Conservation (phyloP, 805 yeast species). For the Wickerhamiella qilinensis region DNA sequence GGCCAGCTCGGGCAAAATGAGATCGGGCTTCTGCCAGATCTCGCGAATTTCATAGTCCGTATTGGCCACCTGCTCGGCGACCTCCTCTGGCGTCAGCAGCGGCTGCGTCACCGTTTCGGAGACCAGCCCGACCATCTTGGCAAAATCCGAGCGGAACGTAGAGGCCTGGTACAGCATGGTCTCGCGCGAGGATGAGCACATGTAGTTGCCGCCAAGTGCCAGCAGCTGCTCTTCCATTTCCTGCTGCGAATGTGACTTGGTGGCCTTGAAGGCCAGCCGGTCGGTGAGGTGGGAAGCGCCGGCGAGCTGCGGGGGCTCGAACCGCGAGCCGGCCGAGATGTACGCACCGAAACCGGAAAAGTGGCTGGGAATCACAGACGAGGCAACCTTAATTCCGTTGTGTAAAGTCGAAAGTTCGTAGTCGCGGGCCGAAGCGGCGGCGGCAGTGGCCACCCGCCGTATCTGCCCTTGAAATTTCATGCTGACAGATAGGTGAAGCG, state of each 20-base stretch:
- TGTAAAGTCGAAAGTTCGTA: constrained; percentile 29
- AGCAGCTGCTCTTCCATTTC: constrained; percentile 65
- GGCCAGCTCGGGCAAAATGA: constrained; percentile 75
- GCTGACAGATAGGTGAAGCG: too few relatives aligned
- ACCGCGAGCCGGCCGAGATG: constrained; percentile 81
- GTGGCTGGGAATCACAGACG: constrained; percentile 77
- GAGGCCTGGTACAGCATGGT: constrained; percentile 87
- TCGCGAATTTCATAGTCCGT: constrained; percentile 73
- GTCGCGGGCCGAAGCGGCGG: neutral
- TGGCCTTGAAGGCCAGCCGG: constrained; percentile 50
- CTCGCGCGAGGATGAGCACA: constrained; percentile 85
- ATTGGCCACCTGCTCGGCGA: constrained; percentile 54
- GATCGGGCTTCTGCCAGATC: constrained; percentile 67
- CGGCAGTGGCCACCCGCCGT: too few relatives aligned
- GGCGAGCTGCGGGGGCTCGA: constrained; percentile 40
- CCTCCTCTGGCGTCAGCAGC: constrained; percentile 45
- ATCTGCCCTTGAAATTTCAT: too few relatives aligned
- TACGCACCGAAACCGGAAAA: constrained; percentile 83
- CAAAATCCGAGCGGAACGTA: constrained; percentile 75
- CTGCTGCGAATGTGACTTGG: constrained; percentile 29
- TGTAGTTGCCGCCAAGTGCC: constrained; percentile 80
- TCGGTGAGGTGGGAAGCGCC: constrained; percentile 80
- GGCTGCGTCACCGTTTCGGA: constrained; percentile 70
- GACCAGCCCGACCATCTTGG: constrained; percentile 57
- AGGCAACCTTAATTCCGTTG: constrained; percentile 71